Base-by-base conservation (phyloP, 2,329 filamentous ascomycete species). In the Stromatinia cepivora region DNA sequence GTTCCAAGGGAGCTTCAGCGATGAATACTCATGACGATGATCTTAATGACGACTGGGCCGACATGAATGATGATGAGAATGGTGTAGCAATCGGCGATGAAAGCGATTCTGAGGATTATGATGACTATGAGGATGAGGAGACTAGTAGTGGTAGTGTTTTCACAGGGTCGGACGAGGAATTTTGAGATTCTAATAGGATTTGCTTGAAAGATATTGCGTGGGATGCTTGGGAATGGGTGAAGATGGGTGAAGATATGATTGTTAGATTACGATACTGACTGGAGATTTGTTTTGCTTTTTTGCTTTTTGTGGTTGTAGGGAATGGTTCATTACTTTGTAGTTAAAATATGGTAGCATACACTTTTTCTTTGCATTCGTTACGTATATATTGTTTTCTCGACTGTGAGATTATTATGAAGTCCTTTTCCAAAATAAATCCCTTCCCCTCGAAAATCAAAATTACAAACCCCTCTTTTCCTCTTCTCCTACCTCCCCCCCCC, bases 1-100 rank as follows among this genome's bases (percentile, higher is more conserved):
- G 22, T 20, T 63, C 59, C 10, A 63, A 63, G 34, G 59, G 59
- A 34, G 6, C 13, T 20, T 4, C 8, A 10, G 31, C 25, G 31
- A 42, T 25, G 4, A 25, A 17, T 25, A 46, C 59, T 10, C 28
- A 50, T 50, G 59, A 50, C 7, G 59, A 63, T 17, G 59, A 63
- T 15, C 45, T 48, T 50, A 13, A 63, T 1, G 59, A 50, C 48
- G 59, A 63, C 31, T 63, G 59, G 59, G 42, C 28, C 13, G 59
- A 50, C 17, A 36, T 36, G 46, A 36, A 34, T 31, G 59, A 22
- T 31, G 45, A 63, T 50, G 46, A 34, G 28, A 63, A 63, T 22
- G 59, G 59, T 5, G 20, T 63, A 7, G 9, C 15, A 25, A n/a
- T 48, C 11, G 42, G 7, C 20, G 42, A n/a, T 13, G 42, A 34